Evolutionary conservation across 306 rosid genomes (phyloP).

Genomic region (Prosopis cineraria): DNA sequence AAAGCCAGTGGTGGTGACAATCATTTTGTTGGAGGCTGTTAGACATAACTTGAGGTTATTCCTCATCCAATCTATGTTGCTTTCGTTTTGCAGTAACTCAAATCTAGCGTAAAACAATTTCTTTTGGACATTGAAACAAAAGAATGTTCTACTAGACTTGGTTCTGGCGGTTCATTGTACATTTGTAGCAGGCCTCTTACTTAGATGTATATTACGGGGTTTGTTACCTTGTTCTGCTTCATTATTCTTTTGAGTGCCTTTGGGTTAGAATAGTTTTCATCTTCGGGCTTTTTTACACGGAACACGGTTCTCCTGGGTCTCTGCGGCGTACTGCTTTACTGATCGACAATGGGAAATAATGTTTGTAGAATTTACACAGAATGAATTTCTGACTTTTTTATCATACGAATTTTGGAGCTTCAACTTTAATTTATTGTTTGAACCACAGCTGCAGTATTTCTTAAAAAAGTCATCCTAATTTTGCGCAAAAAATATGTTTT

Average conservation of each 20-base stretch:
- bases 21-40: constrained; percentile 29
- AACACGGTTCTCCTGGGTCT: constrained; percentile 19
- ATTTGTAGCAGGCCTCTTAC: neutral
- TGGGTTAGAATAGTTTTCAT: neutral
- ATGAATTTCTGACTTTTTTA: neutral
- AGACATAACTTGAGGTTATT: constrained; percentile 41
- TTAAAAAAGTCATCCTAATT: neutral
- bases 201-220: neutral
- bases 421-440: constrained; percentile 6
- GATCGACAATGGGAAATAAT: constrained; percentile 4
- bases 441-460: constrained; percentile 5
- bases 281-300: neutral
- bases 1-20: constrained; percentile 38
- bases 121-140: neutral
- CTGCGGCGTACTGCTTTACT: constrained; percentile 26
- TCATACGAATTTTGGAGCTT: constrained; percentile 23
- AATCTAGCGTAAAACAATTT: neutral
- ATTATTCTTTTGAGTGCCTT: neutral
- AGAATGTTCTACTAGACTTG: neutral
- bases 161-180: neutral
- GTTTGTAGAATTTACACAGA: neutral
- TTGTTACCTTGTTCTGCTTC: neutral
- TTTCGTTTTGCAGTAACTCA: constrained; percentile 34
- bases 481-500: constrained; percentile 1
- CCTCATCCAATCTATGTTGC: constrained; percentile 23